Percentiles rank a stretch among this genome's conserved stretches.
These are phyloP conservation scores for Rubia balearica DNA, from an alignment of 305 asterid genomes.

Conservation along the genomic window DNA sequence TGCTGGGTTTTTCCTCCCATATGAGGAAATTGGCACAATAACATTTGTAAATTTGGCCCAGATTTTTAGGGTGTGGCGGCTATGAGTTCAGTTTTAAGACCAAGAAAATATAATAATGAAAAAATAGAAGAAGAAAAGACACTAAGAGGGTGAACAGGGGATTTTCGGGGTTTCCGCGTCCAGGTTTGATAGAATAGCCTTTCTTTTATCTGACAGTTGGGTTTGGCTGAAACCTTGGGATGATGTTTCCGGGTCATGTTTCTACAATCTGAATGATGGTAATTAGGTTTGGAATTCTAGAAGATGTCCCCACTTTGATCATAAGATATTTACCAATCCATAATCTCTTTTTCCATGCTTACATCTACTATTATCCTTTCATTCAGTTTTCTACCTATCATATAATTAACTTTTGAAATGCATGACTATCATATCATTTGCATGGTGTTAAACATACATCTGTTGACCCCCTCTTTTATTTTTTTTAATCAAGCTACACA, in stretches of 20 bases:
- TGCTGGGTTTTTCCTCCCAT: neutral
- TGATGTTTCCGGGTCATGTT: neutral
- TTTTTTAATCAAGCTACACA: too few species aligned
- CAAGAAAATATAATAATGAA: neutral
- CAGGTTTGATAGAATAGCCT: neutral
- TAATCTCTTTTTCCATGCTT: neutral
- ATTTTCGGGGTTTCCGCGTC: neutral
- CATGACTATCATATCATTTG: too few species aligned
- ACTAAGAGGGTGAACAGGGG: neutral
- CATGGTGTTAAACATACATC: too few species aligned
- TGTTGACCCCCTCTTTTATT: too few species aligned
- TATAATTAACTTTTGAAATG: too few species aligned
- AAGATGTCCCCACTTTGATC: neutral
- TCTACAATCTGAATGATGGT: neutral
- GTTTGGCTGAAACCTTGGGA: too few species aligned
- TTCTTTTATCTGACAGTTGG: too few species aligned
- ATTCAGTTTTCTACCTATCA: too few species aligned
- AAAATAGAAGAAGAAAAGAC: neutral
- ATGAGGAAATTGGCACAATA: neutral
- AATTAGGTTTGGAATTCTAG: neutral
- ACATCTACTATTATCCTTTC: neutral
- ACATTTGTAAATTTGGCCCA: neutral
- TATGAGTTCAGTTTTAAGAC: neutral
- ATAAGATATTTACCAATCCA: neutral
- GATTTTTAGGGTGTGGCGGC: neutral